Percentiles rank a stretch among this genome's conserved stretches.
Conservation (phyloP, 169 alveolate species). For the Toxoplasma gondii region DNA sequence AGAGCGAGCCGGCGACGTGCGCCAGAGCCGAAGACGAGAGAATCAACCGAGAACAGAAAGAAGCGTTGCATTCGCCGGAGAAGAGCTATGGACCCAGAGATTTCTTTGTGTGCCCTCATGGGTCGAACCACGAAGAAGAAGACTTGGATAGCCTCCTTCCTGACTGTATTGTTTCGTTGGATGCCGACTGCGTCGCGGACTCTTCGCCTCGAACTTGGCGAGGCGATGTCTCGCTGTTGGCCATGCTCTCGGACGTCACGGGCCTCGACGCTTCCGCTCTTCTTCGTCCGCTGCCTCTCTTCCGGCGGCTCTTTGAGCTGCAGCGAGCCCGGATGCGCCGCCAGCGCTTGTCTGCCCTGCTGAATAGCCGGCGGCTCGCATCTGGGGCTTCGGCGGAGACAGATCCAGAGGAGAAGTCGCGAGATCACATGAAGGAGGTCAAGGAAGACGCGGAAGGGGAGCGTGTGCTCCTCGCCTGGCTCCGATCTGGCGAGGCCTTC, state of each 20-base stretch:
- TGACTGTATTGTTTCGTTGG: not conserved
- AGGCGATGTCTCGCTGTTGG: conserved; percentile 44
- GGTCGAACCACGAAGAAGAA: not conserved
- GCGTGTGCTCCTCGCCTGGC: conserved; percentile 2
- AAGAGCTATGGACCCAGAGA: no score
- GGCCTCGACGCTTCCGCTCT: conserved; percentile 9
- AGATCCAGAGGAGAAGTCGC: not conserved
- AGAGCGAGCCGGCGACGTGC: no score
- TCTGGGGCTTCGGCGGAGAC: no score
- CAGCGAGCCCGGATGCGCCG: not conserved
- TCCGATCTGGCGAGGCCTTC: conserved; percentile 15
- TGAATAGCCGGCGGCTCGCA: not conserved
- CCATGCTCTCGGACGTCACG: conserved; percentile 34
- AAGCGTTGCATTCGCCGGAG: no score
- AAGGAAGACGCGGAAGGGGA: not conserved
- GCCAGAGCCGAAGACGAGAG: no score
- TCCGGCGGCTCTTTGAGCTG: conserved; percentile 1
- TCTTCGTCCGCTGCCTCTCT: conserved; percentile 38
- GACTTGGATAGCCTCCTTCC: not conserved
- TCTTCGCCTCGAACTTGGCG: conserved; percentile 15
- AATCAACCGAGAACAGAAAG: no score
- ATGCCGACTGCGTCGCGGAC: no score
- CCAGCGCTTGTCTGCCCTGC: not conserved
- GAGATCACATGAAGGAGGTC: not conserved
- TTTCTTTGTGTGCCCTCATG: no score